Evolutionary conservation across 306 rosid species (phyloP).

Genomic region (Cucumis hystrix): DNA sequence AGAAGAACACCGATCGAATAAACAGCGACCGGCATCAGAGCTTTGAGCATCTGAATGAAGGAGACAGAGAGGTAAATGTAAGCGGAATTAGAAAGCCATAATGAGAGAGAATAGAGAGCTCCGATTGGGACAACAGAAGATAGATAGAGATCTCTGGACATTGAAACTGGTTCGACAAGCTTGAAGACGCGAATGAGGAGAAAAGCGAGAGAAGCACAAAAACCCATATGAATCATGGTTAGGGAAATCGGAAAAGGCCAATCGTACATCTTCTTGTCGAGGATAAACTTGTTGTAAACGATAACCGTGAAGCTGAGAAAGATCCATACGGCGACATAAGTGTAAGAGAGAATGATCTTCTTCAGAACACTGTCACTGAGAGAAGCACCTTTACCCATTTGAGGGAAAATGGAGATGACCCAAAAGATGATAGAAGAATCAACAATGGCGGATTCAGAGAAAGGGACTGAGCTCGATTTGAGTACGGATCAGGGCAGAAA

Average conservation of each 20-base stretch:
- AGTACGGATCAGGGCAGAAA: background rate
- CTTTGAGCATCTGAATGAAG: constrained; percentile 86
- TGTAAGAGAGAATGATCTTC: constrained; percentile 70
- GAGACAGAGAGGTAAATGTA: constrained; percentile 87
- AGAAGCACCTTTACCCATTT: constrained; percentile 65
- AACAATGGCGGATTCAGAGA: constrained; percentile 1
- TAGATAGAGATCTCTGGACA: constrained; percentile 56
- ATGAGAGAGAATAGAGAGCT: constrained; percentile 65
- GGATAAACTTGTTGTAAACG: constrained; percentile 92
- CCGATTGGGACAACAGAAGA: constrained; percentile 87
- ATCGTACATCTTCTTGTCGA: constrained; percentile 85
- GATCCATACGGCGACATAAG: constrained; percentile 82
- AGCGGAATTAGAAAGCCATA: constrained; percentile 89
- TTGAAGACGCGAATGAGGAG: constrained; percentile 48
- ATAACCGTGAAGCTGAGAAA: constrained; percentile 77
- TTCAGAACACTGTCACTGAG: constrained; percentile 63
- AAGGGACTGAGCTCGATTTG: background rate
- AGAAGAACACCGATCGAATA: constrained; percentile 65
- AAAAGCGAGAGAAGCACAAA: constrained; percentile 69
- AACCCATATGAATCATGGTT: constrained; percentile 90
- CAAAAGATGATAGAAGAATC: background rate
- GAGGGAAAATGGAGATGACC: background rate
- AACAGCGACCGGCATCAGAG: constrained; percentile 90
- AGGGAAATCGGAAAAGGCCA: constrained; percentile 88
- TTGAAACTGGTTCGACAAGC: constrained; percentile 60